Percentiles rank a stretch among this genome's conserved stretches.
phyloP scores from a whole-genome alignment of 495 filamentous ascomycete species.

The Neurospora sp. region DNA sequence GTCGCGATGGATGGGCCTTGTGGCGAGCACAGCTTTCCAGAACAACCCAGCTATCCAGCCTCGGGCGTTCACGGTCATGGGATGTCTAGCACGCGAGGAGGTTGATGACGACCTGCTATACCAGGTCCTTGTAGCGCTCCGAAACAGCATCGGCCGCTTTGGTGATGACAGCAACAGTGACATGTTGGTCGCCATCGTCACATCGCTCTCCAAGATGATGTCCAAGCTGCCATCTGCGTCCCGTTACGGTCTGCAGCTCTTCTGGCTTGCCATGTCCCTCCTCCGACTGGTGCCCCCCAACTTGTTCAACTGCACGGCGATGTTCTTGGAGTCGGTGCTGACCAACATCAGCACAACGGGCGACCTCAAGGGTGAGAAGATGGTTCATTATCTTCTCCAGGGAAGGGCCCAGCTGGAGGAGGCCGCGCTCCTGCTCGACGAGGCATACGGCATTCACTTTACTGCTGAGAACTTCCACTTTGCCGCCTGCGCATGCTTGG shows the following conservation, averaged over 20 bases:
- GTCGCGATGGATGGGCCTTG: constrained; percentile 61
- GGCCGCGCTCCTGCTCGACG: constrained; percentile 46
- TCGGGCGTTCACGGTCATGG: constrained; percentile 58
- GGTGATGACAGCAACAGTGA: constrained; percentile 49
- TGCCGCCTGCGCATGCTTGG: constrained; percentile 49
- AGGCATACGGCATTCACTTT: constrained; percentile 52
- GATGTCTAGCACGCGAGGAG: constrained; percentile 54
- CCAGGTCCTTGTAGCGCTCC: constrained; percentile 54
- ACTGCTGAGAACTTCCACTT: constrained; percentile 53
- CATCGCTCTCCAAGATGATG: constrained; percentile 58
- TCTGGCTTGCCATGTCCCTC: constrained; percentile 59
- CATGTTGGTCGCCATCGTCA: constrained; percentile 57
- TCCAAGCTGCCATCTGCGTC: constrained; percentile 52
- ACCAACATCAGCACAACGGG: constrained; percentile 46
- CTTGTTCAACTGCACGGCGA: constrained; percentile 52
- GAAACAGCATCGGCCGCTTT: constrained; percentile 49
- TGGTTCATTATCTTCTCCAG: constrained; percentile 46
- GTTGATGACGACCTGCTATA: constrained; percentile 60
- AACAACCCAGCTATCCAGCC: constrained; percentile 61
- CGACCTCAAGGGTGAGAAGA: constrained; percentile 46
- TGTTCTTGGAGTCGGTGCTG: constrained; percentile 51
- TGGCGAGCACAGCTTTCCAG: constrained; percentile 60
- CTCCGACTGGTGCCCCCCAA: constrained; percentile 47
- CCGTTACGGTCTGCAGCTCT: constrained; percentile 56
- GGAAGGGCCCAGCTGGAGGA: constrained; percentile 47